phyloP scores from a whole-genome alignment of 2,329 filamentous ascomycete genomes.

The Fusarium keratoplasticum region DNA sequence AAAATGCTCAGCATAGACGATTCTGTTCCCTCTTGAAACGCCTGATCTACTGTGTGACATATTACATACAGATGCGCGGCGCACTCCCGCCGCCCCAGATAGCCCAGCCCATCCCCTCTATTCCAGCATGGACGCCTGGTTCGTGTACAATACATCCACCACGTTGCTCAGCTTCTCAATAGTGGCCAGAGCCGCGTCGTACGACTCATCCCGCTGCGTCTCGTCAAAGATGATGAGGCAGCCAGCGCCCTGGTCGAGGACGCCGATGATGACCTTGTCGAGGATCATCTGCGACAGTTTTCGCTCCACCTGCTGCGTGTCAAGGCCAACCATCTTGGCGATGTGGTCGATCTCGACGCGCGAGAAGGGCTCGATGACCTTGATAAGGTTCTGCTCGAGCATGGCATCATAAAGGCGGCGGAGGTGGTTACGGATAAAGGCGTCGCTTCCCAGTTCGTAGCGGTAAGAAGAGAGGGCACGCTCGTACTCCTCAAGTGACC shows the following conservation, averaged over 20 bases:
- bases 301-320: constrained; percentile 95
- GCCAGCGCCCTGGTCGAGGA: constrained; percentile 96
- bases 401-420: constrained; percentile 97
- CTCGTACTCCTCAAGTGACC: constrained; percentile 97
- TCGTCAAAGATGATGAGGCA: constrained; percentile 98
- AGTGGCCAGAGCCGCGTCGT: constrained; percentile 92
- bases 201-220: constrained; percentile 90
- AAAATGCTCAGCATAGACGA: constrained; percentile 35
- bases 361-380: constrained; percentile 99
- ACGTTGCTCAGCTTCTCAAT: constrained; percentile 98
- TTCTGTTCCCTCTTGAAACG: constrained; percentile 45
- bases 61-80: constrained; percentile 46
- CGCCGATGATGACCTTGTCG: constrained; percentile 98
- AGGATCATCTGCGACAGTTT: constrained; percentile 99
- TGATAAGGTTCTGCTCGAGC: constrained; percentile 99
- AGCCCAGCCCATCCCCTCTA: constrained; percentile 55
- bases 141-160: constrained; percentile 96
- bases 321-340: constrained; percentile 96
- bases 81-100: constrained; percentile 3
- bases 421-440: constrained; percentile 97
- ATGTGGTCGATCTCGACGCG: constrained; percentile 97
- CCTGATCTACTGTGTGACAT: constrained; percentile 48
- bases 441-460: constrained; percentile 92
- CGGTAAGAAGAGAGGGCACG: constrained; percentile 89
- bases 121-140: constrained; percentile 95